Evolutionary conservation across 2,329 filamentous ascomycete species (phyloP), one percentile per base, ranked within the genome.

Genomic region (Plectosphaerella plurivora): DNA sequence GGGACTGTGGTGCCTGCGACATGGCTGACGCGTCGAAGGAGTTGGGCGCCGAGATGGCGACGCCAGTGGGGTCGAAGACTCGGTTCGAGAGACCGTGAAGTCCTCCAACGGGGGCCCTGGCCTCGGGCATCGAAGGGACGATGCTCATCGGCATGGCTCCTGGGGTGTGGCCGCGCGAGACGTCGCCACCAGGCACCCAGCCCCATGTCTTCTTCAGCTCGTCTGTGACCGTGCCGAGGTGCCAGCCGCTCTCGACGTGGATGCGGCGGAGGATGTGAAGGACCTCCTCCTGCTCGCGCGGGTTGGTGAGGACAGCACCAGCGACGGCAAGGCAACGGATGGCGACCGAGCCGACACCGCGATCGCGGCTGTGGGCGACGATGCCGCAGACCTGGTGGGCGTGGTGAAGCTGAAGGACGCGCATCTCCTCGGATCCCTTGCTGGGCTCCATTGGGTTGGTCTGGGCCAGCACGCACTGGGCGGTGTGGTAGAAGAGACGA

Each of bases 321-420:
- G 89, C 89, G 51, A 94, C 87, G 39, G 86, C 84, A 7, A 97
- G 76, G 35, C 88, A 91, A 10, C 88, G 87, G 39, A 94, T 82
- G 3, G 89, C 89, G 10, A 96, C 85, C 48, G 83, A 88, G 10
- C 88, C 84, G 33, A 96, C 84, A 25, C 89, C 89, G 24, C 83
- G 79, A 64, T 96, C 91, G 61, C 91, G 89, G 49, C 87, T 84
- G 64, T 96, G 91, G 3, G 90, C 89, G 22, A 89, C 85, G 56
- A 97, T 95, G 14, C 93, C 93, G 64, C 92, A 97, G 22, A 96
- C 87, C 65, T 92, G 87, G 59, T 88, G 86, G 0, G 91, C 87
- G 64, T 97, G 90, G 55, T 83, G 82, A 47, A 86, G 76, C 60
- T 88, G 85, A 63, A 88, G 78, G 5, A 79, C 75, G 46, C 80